Evolutionary conservation across 371 early-diverging fungal genomes (phyloP), one percentile per base, ranked within the genome.

Genomic region (Mortierella sp.): DNA sequence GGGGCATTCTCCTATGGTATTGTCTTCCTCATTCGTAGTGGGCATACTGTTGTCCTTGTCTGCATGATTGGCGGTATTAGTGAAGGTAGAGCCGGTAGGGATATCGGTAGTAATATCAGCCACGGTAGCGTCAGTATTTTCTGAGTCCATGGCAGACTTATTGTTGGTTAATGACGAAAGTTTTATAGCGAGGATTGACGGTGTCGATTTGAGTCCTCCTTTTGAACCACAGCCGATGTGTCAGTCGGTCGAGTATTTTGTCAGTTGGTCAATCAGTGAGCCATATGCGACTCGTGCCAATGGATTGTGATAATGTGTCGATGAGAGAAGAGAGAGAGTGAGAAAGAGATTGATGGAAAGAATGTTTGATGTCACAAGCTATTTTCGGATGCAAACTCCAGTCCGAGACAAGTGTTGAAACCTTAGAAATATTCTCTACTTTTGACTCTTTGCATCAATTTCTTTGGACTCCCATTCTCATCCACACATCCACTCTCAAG

Each of bases 1-100:
- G 43, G 70, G 73, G 55, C 83, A 81, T 22, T 64, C 73, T 37
- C 62, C 70, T 26, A 51, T 30, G 18, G 61, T 32, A 35, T 45
- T 30, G 45, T 52, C 28, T 40, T 40, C 62, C n/a, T 54, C 51
- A 30, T 60, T 52, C 20, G 57, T 16, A 30, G 32, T 32, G n/a
- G 22, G 22, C 62, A 16, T 39, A 24, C 49, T 39, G 28, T 37
- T 62, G 59, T 28, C 57, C 10, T 32, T 14, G 20, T 37, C 39
- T 12, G 43, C 30, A 18, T 45, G 11, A n/a, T 6, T 43, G 47
- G 20, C 26, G n/a, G 59, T 24, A 47, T 30, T 43, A 43, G 40
- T 52, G 18, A 59, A 16, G 12, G 63, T 37, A 14, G 64, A 37
- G 22, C 43, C 49, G n/a, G 51, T 52, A 26, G 65, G 32, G 24